These are phyloP conservation scores for Scutellaria baicalensis DNA, from an alignment of 257 asterid species.

Conservation along the genomic window DNA sequence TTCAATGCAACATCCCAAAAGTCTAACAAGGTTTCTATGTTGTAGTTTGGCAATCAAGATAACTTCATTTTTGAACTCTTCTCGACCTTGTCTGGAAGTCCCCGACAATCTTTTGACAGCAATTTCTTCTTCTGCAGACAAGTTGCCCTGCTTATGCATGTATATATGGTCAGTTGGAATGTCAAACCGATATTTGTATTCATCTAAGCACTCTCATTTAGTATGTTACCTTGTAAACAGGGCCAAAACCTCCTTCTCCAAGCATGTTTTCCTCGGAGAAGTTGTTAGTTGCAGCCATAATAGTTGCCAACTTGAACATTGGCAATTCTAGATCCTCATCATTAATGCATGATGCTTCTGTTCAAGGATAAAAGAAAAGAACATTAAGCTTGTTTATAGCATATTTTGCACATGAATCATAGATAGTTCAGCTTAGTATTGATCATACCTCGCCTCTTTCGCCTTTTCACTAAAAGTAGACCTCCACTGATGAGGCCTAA, in stretches of 20 bases:
- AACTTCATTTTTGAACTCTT: no score
- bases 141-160: slow-evolving; percentile 15
- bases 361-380: background rate
- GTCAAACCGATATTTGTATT: background rate
- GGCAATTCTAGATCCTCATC: slow-evolving; percentile 27
- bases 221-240: background rate
- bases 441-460: slow-evolving; percentile 12
- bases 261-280: no score
- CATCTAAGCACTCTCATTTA: background rate
- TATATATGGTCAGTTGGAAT: background rate
- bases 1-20: slow-evolving; percentile 30
- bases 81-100: no score
- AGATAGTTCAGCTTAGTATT: background rate
- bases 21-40: slow-evolving; percentile 6
- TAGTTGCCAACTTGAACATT: background rate
- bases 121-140: slow-evolving; percentile 11
- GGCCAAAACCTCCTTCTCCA: no score
- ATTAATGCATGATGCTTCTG: background rate
- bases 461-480: background rate
- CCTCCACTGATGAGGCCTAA: background rate
- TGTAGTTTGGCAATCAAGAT: no score
- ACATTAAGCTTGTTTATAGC: no score
- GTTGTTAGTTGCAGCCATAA: no score
- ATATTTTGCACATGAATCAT: no score
- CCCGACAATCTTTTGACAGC: no score